phyloP scores from a whole-genome alignment of 768 basidiomycete species.

The Suillus brevipes region DNA sequence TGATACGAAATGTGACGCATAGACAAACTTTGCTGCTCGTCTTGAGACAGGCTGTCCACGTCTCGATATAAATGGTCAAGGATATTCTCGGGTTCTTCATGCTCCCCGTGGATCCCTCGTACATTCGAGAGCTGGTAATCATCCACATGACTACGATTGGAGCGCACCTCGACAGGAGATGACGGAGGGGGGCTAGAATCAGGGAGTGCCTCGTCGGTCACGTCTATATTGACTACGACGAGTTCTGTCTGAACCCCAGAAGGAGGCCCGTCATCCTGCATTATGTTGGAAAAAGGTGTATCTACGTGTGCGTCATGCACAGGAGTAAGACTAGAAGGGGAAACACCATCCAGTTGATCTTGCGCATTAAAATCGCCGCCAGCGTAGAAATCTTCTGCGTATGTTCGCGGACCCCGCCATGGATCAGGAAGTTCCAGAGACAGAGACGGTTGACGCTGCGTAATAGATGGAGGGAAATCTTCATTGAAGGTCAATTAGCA shows the following conservation, averaged over 20 bases:
- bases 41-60: constrained; percentile 1
- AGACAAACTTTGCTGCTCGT: constrained; percentile 5
- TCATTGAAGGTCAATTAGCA: not conserved
- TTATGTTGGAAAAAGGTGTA: not conserved
- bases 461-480: constrained; percentile 2
- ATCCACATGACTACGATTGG: not conserved
- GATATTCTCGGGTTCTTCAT: constrained; percentile 1
- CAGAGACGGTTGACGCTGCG: constrained; percentile 7
- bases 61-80: constrained; percentile 11
- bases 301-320: constrained; percentile 16
- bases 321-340: constrained; percentile 28
- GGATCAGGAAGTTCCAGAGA: constrained; percentile 38
- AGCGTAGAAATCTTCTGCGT: constrained; percentile 45
- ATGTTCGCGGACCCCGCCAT: constrained; percentile 41
- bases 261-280: not conserved
- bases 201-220: constrained; percentile 7
- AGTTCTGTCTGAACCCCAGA: too few species aligned
- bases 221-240: constrained; percentile 3
- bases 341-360: constrained; percentile 2
- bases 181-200: constrained; percentile 12
- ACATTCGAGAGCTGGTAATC: constrained; percentile 1
- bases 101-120: not conserved
- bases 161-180: constrained; percentile 6
- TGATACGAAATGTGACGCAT: not conserved
- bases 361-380: constrained; percentile 39